These are phyloP conservation scores for Aspergillus clavatus DNA, from an alignment of 2,329 filamentous ascomycete species.

Conservation along the genomic window DNA sequence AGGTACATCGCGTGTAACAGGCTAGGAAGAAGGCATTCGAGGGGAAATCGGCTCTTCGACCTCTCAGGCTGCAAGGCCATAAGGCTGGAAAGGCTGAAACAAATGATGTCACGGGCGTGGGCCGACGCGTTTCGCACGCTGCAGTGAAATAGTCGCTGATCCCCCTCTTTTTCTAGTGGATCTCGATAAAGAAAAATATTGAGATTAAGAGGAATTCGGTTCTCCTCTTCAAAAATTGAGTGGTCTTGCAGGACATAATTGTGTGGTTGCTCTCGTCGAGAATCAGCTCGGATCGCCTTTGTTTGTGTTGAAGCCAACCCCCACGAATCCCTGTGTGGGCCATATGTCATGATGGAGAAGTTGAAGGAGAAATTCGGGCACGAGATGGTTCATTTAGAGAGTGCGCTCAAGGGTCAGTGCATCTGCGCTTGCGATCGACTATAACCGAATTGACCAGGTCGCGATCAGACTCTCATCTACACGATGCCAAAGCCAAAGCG, in stretches of 20 bases:
- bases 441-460: slow-evolving; percentile 1
- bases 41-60: too few species aligned
- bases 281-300: neutral
- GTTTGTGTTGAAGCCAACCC: neutral
- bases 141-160: neutral
- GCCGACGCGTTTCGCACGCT: neutral
- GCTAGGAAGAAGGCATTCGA: too few species aligned
- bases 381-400: slow-evolving; percentile 21
- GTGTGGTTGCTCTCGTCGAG: too few species aligned
- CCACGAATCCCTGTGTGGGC: neutral
- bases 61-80: neutral
- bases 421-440: neutral
- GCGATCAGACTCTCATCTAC: slow-evolving; percentile 30
- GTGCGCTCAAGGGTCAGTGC: slow-evolving; percentile 23
- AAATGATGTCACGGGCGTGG: neutral
- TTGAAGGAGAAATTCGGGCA: slow-evolving; percentile 22
- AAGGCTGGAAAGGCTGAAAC: neutral
- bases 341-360: slow-evolving; percentile 20
- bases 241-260: too few species aligned
- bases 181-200: neutral
- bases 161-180: neutral
- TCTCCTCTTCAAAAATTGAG: neutral
- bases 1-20: too few species aligned
- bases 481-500: slow-evolving; percentile 48
- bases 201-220: neutral